A percentile compares a stretch with the other conserved stretches of the same genome.
Evolutionary conservation across 176 grass and related monocot species (phyloP).

Genomic region (Aechmea fasciata): DNA sequence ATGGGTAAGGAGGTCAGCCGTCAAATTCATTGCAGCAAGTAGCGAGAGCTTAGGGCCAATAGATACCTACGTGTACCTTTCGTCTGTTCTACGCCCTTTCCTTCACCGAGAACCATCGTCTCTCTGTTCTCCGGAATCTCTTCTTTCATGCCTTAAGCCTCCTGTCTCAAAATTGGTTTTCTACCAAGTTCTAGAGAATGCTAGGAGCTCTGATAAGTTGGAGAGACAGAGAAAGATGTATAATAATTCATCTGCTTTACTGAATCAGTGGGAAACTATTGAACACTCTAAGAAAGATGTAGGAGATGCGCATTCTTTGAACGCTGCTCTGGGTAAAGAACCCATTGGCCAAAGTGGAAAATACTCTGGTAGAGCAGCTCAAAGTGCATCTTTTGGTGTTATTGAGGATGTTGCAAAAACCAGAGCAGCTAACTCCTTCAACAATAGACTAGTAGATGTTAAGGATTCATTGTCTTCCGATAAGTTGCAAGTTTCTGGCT

Average conservation of each 20-base stretch:
- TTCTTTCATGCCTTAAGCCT: constrained; percentile 69
- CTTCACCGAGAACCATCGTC: constrained; percentile 71
- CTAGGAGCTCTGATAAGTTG: constrained; percentile 46
- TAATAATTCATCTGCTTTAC: constrained; percentile 22
- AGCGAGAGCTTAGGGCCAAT: constrained; percentile 77
- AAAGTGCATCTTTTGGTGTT: constrained; percentile 13
- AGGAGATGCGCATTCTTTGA: constrained; percentile 32
- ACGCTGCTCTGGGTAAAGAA: constrained; percentile 45
- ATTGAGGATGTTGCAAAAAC: constrained; percentile 37
- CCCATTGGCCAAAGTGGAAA: constrained; percentile 28
- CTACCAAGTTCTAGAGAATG: constrained; percentile 76
- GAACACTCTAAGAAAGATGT: constrained; percentile 19
- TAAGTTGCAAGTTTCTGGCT: constrained; percentile 55
- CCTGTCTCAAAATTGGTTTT: constrained; percentile 74
- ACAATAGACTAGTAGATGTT: constrained; percentile 30
- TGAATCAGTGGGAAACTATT: constrained; percentile 45
- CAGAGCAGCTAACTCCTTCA: constrained; percentile 32
- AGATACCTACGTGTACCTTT: constrained; percentile 89
- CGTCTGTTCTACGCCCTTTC: constrained; percentile 59
- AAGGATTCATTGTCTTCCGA: constrained; percentile 58
- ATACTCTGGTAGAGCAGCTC: constrained; percentile 18
- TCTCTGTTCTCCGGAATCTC: constrained; percentile 56
- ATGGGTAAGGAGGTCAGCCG: constrained; percentile 82
- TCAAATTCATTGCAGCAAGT: constrained; percentile 66
- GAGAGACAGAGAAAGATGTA: constrained; percentile 57